Evolutionary conservation across 2,329 filamentous ascomycete genomes (phyloP).

Genomic region (Colletotrichum coccodes): DNA sequence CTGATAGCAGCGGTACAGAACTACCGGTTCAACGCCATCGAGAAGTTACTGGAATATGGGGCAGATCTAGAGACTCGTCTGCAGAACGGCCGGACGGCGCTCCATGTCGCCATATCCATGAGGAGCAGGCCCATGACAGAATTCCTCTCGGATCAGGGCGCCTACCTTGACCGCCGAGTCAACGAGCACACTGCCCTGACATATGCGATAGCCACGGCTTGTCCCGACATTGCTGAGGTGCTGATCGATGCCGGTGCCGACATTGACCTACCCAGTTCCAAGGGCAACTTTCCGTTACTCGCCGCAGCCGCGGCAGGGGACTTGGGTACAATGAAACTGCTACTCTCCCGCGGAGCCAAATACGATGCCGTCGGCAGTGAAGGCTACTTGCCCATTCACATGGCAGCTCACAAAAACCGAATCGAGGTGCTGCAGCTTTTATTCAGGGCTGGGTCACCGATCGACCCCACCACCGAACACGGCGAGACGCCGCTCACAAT

Average conservation of each 20-base stretch:
- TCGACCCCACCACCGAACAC: slow-evolving; percentile 37
- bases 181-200: slow-evolving; percentile 37
- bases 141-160: slow-evolving; percentile 37
- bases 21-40: slow-evolving; percentile 24
- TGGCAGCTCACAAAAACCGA: slow-evolving; percentile 36
- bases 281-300: slow-evolving; percentile 36
- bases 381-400: slow-evolving; percentile 38
- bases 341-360: slow-evolving; percentile 35
- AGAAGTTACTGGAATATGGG: slow-evolving; percentile 35
- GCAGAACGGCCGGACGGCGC: slow-evolving; percentile 34
- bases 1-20: slow-evolving; percentile 35
- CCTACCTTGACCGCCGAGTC: slow-evolving; percentile 31
- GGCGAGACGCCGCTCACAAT: slow-evolving; percentile 37
- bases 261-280: slow-evolving; percentile 25
- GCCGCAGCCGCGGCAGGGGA: slow-evolving; percentile 59
- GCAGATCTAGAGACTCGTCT: slow-evolving; percentile 36
- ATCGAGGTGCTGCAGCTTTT: slow-evolving; percentile 35
- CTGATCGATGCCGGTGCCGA: slow-evolving; percentile 37
- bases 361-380: slow-evolving; percentile 26
- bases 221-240: slow-evolving; percentile 36
- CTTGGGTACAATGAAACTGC: slow-evolving; percentile 41
- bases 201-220: slow-evolving; percentile 37
- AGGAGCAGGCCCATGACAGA: slow-evolving; percentile 32
- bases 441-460: slow-evolving; percentile 34
- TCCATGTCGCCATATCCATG: slow-evolving; percentile 37